Evolutionary conservation across 306 rosid species (phyloP).

Genomic region (Lupinus albus): DNA sequence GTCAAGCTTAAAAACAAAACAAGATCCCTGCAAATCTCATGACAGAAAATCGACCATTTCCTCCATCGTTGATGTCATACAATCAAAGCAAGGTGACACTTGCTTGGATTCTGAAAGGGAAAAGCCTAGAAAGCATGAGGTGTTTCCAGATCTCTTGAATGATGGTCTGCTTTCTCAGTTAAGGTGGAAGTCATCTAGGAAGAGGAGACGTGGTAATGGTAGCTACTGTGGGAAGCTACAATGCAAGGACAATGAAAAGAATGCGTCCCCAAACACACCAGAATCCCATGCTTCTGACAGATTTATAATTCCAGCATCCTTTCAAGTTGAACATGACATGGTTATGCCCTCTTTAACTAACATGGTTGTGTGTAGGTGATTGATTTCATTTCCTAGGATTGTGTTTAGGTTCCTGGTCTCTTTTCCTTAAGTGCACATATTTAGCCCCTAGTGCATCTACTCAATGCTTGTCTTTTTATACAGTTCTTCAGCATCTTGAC

Average conservation of each 20-base stretch:
- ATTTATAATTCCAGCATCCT: conserved; percentile 51
- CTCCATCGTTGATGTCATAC: conserved; percentile 34
- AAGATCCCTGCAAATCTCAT: conserved; percentile 24
- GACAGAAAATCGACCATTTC: conserved; percentile 36
- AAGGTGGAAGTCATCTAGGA: conserved; percentile 71
- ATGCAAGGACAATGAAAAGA: background rate
- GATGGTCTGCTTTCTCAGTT: conserved; percentile 56
- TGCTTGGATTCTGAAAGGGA: conserved; percentile 32
- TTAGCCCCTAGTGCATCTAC: conserved; percentile 42
- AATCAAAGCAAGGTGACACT: conserved; percentile 40
- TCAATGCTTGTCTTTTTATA: conserved; percentile 44
- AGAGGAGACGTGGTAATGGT: conserved; percentile 45
- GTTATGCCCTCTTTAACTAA: conserved; percentile 66
- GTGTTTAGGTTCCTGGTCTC: too few relatives aligned
- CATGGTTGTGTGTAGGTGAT: conserved; percentile 84
- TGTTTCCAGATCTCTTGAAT: conserved; percentile 64
- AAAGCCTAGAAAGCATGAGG: background rate
- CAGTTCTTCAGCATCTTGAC: conserved; percentile 1
- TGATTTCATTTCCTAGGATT: background rate
- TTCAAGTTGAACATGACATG: conserved; percentile 65
- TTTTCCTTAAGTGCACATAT: too few relatives aligned
- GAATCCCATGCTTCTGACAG: conserved; percentile 51
- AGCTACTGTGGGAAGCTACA: conserved; percentile 42
- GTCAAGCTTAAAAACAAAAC: conserved; percentile 37
- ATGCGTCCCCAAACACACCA: conserved; percentile 26